phyloP scores from a whole-genome alignment of 179 eudicot genomes.

The Corrigiola litoralis region DNA sequence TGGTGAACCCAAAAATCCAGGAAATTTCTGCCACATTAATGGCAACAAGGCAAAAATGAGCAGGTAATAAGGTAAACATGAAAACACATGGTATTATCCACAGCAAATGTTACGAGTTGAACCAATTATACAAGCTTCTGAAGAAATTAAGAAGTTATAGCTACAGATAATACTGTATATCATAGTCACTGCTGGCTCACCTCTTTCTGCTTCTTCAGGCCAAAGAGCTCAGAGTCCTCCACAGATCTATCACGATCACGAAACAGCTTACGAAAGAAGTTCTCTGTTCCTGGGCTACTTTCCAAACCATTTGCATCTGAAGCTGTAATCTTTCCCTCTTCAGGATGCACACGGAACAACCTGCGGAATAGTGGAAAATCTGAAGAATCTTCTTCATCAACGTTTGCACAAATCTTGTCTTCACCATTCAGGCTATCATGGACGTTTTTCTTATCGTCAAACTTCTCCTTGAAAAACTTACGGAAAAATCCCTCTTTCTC shows the following conservation, averaged over 20 bases:
- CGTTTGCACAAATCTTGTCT: slow-evolving; percentile 47
- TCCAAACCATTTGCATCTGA: slow-evolving; percentile 51
- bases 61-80: background rate
- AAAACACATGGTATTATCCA: background rate
- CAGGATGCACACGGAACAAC: slow-evolving; percentile 87
- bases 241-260: slow-evolving; percentile 90
- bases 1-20: slow-evolving; percentile 47
- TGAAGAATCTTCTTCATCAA: slow-evolving; percentile 83
- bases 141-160: no score
- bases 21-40: slow-evolving; percentile 45
- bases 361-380: slow-evolving; percentile 74
- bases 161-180: background rate
- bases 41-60: background rate
- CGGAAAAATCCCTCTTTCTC: slow-evolving; percentile 82
- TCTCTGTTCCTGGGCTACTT: slow-evolving; percentile 98
- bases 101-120: background rate
- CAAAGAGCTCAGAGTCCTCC: slow-evolving; percentile 92
- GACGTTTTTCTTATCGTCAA: slow-evolving; percentile 66
- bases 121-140: background rate
- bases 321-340: slow-evolving; percentile 50
- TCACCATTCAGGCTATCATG: slow-evolving; percentile 51
- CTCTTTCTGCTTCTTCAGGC: slow-evolving; percentile 66
- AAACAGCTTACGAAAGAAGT: slow-evolving; percentile 86
- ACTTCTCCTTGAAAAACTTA: slow-evolving; percentile 73
- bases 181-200: no score